Evolutionary conservation across 805 yeast species (phyloP).

Genomic region (Candida ovalis): DNA sequence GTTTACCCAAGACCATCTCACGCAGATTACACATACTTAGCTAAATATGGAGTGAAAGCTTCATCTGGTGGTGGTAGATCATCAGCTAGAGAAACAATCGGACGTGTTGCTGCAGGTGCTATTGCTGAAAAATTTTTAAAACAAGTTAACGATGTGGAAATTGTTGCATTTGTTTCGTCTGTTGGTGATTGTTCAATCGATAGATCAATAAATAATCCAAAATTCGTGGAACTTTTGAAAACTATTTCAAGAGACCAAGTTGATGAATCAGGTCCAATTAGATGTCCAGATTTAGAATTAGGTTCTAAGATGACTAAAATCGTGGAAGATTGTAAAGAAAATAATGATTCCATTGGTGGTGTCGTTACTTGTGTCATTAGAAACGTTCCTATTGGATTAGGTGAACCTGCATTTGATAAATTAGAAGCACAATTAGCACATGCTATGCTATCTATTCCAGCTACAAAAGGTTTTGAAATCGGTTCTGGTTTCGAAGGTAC

Average conservation of each 20-base stretch:
- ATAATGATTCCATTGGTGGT: constrained; percentile 94
- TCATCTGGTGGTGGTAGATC: constrained; percentile 98
- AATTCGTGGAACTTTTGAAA: constrained; percentile 63
- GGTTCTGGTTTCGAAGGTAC: constrained; percentile 96
- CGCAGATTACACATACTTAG: constrained; percentile 91
- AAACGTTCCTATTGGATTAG: constrained; percentile 92
- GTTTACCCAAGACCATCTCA: constrained; percentile 96
- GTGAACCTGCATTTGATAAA: constrained; percentile 97
- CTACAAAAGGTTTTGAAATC: constrained; percentile 96
- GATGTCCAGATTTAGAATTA: constrained; percentile 80
- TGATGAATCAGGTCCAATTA: constrained; percentile 82
- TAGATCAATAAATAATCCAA: constrained; percentile 61
- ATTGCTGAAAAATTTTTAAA: constrained; percentile 88
- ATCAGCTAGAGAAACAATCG: constrained; percentile 96
- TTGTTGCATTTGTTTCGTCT: constrained; percentile 94
- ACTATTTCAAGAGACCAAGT: constrained; percentile 85
- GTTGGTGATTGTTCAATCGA: constrained; percentile 80
- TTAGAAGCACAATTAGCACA: constrained; percentile 94
- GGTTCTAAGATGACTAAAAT: constrained; percentile 80
- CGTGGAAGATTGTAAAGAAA: constrained; percentile 81
- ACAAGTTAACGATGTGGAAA: constrained; percentile 78
- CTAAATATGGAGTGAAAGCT: constrained; percentile 89
- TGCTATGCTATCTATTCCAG: constrained; percentile 97
- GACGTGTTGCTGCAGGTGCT: constrained; percentile 98
- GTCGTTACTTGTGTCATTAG: constrained; percentile 96